Conservation (phyloP, 1,284 basidiomycete species). For the Cutaneotrichosporon dermatis region DNA sequence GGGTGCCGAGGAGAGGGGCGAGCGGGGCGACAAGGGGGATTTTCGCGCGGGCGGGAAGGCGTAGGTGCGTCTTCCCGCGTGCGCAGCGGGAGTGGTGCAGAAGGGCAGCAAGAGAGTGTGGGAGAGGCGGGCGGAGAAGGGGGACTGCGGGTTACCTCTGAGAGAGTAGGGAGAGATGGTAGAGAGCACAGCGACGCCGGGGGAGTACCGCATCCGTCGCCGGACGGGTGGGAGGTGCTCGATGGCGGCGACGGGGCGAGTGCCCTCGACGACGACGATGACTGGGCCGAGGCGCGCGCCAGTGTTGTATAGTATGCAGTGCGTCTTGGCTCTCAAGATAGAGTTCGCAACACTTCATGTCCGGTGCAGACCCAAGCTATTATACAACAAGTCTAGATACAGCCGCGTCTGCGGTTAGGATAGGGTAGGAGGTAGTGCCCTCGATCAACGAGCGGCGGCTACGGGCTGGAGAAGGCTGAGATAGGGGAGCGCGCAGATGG, state of each 20-base stretch:
- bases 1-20: neutral
- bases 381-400: neutral
- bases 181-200: too few relatives aligned
- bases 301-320: slow-evolving; percentile 5
- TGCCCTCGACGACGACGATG: slow-evolving; percentile 12
- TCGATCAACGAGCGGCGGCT: too few relatives aligned
- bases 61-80: slow-evolving; percentile 13
- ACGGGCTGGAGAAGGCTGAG: neutral
- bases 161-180: too few relatives aligned
- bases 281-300: slow-evolving; percentile 19
- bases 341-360: too few relatives aligned
- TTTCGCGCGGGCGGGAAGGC: slow-evolving; percentile 38
- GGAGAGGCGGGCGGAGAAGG: neutral
- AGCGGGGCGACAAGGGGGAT: slow-evolving; percentile 21
- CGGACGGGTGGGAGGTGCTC: slow-evolving; percentile 17
- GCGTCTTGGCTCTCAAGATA: neutral
- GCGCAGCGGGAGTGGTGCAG: neutral
- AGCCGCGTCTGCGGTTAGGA: too few relatives aligned
- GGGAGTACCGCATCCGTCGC: neutral
- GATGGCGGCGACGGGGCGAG: slow-evolving; percentile 7
- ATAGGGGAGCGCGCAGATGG: neutral
- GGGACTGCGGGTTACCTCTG: too few relatives aligned
- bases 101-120: neutral
- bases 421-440: too few relatives aligned
- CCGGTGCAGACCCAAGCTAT: neutral